Base-by-base conservation (phyloP, 345 rosid species). In the Euphorbia peplus region DNA sequence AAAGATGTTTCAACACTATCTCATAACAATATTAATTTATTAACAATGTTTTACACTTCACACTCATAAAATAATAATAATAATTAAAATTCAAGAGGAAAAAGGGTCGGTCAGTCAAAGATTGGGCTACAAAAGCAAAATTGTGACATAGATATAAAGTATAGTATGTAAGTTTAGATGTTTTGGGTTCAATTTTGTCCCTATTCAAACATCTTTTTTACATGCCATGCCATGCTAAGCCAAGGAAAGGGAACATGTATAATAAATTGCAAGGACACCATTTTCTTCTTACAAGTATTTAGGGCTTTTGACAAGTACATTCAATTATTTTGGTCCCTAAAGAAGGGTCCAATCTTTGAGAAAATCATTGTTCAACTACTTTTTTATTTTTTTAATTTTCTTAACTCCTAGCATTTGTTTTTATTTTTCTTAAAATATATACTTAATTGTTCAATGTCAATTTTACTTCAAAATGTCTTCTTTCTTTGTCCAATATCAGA, bases 181-280 rank as follows among this genome's bases (percentile, higher is more conserved):
- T 60, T 25, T 25, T 39, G 62, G 44, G 54, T 32, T 24, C 68
- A 26, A 44, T 42, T 67, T 67, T 53, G 76, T 52, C 68, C 14
- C 63, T 56, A 67, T 73, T 53, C 67, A 52, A 16, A 41, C 67
- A 66, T 64, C 62, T 57, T 56, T 72, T 56, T 71, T 19, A 48
- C 66, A 22, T 4, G 39, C 59, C n/a, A n/a, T n/a, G n/a, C n/a
- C n/a, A n/a, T n/a, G n/a, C n/a, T n/a, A n/a, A n/a, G n/a, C n/a
- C 5, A 3, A 10, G 1, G 1, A 28, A 25, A 56, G 65, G 70
- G 51, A 22, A 29, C 58, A 24, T 0, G 12, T 21, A 42, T 24
- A 11, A n/a, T 53, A 12, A 6, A 2, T 25, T 16, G 19, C 4
- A 8, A 26, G 30, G 44, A 39, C 70, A 28, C 16, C 37, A 51